Base-by-base conservation (phyloP, 1,284 basidiomycete genomes). In the Leccinum subfulvum region DNA sequence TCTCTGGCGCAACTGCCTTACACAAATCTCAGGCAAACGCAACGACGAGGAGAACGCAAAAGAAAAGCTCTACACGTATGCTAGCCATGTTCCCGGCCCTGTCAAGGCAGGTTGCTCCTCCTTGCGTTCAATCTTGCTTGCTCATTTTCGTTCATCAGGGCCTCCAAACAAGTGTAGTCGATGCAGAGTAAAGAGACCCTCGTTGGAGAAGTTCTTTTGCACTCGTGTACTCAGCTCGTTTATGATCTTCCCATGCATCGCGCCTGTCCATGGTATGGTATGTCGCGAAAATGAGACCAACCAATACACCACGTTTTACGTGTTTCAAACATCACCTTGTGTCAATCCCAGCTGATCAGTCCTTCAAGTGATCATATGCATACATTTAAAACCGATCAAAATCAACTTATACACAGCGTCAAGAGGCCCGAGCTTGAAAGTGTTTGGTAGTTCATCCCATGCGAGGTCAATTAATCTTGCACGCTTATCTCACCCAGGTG, bases 51-150 rank as follows among this genome's bases (percentile, higher is more conserved):
- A 97, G 83, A 91, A 90, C 72, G 94, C 95, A 66, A 97, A 96
- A 83, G 95, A 98, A 84, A 97, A 97, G 84, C 89, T 98, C 63
- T 97, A 84, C 86, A 96, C 94, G 58, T 92, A 95, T 76, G 95
- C 92, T 66, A 87, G 86, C 65, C 85, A 91, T 75, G 89, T 97
- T 67, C 82, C 86, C 57, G 78, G 83, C 55, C 84, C 90, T 60
- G 95, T 95, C 90, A 95, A 96, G 90, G 93, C 88, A 63, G 63
- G 86, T 74, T 16, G 37, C 53, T n/a, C 61, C 26, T 58, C 21
- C 16, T 23, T 2, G 57, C 30, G 16, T 58, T 30, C 23, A n/a
- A 6, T n/a, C 28, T 41, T 11, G 64, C 41, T 55, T 51, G 7
- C 39, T 62, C n/a, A 71, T 39, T 8, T 21, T 47, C 26, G 51